Evolutionary conservation across 1,284 basidiomycete species (phyloP), one percentile per base, ranked within the genome.

Genomic region (Hymenochaete sp.): DNA sequence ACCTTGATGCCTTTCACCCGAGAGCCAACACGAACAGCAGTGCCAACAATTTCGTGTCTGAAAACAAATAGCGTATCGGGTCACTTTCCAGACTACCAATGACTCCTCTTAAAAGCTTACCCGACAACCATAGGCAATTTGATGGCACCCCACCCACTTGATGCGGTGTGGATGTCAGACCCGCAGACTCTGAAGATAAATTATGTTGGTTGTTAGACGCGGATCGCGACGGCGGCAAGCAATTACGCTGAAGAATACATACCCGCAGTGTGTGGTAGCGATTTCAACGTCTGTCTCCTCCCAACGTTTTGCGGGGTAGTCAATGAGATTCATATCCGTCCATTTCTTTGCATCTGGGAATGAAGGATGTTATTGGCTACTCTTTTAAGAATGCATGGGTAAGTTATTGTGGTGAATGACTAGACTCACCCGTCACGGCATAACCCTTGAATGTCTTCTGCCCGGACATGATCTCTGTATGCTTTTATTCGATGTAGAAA

Each of bases 31-130:
- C 68, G 65, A 18, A 67, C 66, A 31, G 74, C 77, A 7, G 62
- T 65, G 13, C 79, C 79, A 45, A 76, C 65, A 49, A 82, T 79
- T 60, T 82, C 79, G 59, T 82, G 79, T 25, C 71, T 50, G 27
- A 25, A 21, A 6, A 31, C 21, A 33, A 4, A 10, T 9, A 31
- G 14, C 9, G 9, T 31, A 31, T 31, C 9, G 9, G 14, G 14
- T 9, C 28, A 31, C 28, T 10, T n/a, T 29, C 28, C 28, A 29
- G 28, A 9, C 28, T n/a, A n/a, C n/a, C n/a, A n/a, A n/a, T 8
- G 9, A 29, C n/a, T 29, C n/a, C n/a, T 29, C 28, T 29, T 10
- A 16, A n/a, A 22, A 5, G 10, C 27, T 6, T 72, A 70, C 32
- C 70, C 68, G 14, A 42, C 49, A 18, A 53, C 32, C 3, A 52